Percentiles rank a stretch among this genome's conserved stretches.
phyloP scores from a whole-genome alignment of 2,329 filamentous ascomycete genomes.

The Sclerotiophoma versabilis region DNA sequence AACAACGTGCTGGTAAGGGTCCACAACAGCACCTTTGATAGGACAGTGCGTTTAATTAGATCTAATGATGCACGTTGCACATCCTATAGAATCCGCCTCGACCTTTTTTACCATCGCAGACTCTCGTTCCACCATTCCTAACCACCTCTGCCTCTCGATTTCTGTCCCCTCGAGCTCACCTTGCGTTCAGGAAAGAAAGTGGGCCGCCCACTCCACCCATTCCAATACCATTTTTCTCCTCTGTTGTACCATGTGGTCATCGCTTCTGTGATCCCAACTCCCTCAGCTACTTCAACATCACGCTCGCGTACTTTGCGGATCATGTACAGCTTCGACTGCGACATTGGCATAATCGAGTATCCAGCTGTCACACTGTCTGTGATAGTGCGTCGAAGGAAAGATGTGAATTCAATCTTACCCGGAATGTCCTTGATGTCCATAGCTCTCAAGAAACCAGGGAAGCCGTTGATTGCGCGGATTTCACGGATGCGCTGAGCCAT shows the following conservation, averaged over 20 bases:
- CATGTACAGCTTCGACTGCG: constrained; percentile 35
- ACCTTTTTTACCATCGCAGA: neutral
- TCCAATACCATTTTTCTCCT: constrained; percentile 22
- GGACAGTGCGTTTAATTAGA: too few species aligned
- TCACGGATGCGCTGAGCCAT: constrained; percentile 55
- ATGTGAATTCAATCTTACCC: constrained; percentile 26
- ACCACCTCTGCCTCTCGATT: neutral
- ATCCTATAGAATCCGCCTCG: neutral
- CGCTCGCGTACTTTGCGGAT: constrained; percentile 30
- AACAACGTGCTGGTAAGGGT: neutral
- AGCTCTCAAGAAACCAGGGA: constrained; percentile 52
- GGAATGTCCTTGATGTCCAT: constrained; percentile 52
- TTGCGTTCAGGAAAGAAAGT: constrained; percentile 27
- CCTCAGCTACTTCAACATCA: constrained; percentile 23
- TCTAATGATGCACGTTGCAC: neutral
- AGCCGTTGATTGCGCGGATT: constrained; percentile 53
- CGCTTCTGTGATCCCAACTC: constrained; percentile 17
- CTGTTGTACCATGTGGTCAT: constrained; percentile 24
- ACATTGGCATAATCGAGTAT: constrained; percentile 34
- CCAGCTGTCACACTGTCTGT: constrained; percentile 31
- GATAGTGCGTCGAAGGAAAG: constrained; percentile 34
- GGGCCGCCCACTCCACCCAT: constrained; percentile 22
- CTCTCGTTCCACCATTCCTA: neutral
- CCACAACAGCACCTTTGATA: neutral
- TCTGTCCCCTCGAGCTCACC: neutral